Evolutionary conservation across 2,329 filamentous ascomycete genomes (phyloP).

Genomic region (Xylariales sp.): DNA sequence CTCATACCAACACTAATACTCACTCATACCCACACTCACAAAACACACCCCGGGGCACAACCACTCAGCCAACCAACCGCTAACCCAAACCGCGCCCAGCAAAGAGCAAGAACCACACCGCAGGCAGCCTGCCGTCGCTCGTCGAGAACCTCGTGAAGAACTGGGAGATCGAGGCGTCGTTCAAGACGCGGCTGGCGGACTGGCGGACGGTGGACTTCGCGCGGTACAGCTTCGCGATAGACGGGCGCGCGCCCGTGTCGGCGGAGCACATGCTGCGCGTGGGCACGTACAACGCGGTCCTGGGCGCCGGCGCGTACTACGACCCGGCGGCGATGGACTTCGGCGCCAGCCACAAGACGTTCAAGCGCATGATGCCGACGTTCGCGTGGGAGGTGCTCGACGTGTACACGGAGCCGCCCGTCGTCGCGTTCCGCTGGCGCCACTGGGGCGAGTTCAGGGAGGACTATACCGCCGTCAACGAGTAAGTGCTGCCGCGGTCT

Average conservation of each 20-base stretch:
- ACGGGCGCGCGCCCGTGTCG: conserved; percentile 66
- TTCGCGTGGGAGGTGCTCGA: conserved; percentile 79
- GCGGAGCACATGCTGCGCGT: conserved; percentile 74
- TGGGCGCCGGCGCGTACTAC: conserved; percentile 72
- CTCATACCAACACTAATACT: too few species aligned
- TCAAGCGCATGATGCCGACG: conserved; percentile 78
- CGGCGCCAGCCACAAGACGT: conserved; percentile 73
- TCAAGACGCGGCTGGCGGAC: conserved; percentile 70
- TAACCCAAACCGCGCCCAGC: conserved; percentile 53
- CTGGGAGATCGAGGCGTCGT: conserved; percentile 78
- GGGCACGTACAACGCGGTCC: conserved; percentile 76
- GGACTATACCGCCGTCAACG: conserved; percentile 73
- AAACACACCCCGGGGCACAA: too few species aligned
- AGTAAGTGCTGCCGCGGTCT: conserved; percentile 56
- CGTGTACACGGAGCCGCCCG: conserved; percentile 73
- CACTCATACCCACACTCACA: too few species aligned
- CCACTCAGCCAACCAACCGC: too few species aligned
- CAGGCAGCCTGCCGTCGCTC: conserved; percentile 67
- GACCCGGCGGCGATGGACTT: conserved; percentile 71
- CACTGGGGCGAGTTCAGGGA: conserved; percentile 76
- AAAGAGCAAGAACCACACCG: conserved; percentile 65
- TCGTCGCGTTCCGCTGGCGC: conserved; percentile 72
- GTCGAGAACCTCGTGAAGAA: conserved; percentile 79
- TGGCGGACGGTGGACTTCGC: conserved; percentile 73
- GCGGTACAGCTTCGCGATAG: conserved; percentile 72